A percentile compares a stretch with the other conserved stretches of the same genome.
These are phyloP conservation scores for Boletus reticulatus DNA, from an alignment of 768 basidiomycete genomes.

Conservation along the genomic window DNA sequence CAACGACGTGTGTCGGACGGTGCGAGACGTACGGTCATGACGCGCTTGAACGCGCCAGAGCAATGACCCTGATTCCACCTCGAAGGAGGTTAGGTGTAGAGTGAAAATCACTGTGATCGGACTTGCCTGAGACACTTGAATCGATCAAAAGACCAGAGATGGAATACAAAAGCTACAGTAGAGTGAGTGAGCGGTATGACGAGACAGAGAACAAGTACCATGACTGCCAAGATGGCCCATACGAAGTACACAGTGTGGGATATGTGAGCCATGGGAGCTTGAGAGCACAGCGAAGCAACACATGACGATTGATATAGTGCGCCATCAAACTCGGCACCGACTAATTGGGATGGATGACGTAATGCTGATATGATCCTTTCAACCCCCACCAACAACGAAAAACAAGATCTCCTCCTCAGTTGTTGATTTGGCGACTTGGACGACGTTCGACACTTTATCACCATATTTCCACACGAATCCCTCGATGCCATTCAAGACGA, in stretches of 20 bases:
- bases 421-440: conserved; percentile 88
- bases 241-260: conserved; percentile 60
- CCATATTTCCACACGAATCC: conserved; percentile 49
- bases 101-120: not conserved
- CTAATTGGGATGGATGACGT: not conserved
- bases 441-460: conserved; percentile 67
- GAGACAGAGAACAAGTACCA: conserved; percentile 38
- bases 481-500: conserved; percentile 62
- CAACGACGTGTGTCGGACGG: not conserved
- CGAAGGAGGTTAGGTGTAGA: not conserved
- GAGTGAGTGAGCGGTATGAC: not conserved
- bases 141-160: conserved; percentile 77
- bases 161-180: conserved; percentile 45
- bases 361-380: not conserved
- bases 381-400: conserved; percentile 44
- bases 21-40: conserved; percentile 70
- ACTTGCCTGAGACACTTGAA: conserved; percentile 70
- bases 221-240: conserved; percentile 53
- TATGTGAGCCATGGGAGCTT: conserved; percentile 35
- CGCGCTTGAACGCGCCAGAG: conserved; percentile 76
- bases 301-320: no score
- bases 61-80: conserved; percentile 70
- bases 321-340: no score
- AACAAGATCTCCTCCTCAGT: conserved; percentile 74
- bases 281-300: not conserved